Conservation (phyloP, 306 rosid genomes). For the Castanea sativa region DNA sequence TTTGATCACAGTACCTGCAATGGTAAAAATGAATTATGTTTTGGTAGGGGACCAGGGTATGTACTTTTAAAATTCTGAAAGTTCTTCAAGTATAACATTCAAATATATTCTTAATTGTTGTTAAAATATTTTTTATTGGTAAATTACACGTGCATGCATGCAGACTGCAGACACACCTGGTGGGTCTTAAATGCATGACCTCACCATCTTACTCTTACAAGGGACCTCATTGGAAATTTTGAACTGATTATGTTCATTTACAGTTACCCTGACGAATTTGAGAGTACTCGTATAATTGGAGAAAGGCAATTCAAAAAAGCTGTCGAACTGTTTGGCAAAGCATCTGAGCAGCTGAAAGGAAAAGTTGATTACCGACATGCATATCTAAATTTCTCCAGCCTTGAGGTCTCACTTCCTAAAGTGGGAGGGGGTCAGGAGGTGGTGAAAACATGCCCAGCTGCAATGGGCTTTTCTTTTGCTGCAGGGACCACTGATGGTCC, state of each 20-base stretch:
- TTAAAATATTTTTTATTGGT: too few relatives aligned
- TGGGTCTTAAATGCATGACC: too few relatives aligned
- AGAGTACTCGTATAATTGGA: constrained; percentile 88
- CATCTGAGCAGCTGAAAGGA: constrained; percentile 67
- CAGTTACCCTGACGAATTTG: constrained; percentile 94
- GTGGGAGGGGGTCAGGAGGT: constrained; percentile 49
- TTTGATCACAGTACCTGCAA: constrained; percentile 94
- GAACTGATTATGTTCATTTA: not conserved
- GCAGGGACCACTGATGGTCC: constrained; percentile 98
- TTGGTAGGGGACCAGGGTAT: constrained; percentile 93
- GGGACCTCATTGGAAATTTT: not conserved
- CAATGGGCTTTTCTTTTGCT: constrained; percentile 93
- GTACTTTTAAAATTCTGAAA: not conserved
- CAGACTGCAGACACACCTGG: too few relatives aligned
- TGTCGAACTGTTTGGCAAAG: constrained; percentile 63
- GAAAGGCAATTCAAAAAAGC: constrained; percentile 85
- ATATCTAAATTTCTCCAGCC: constrained; percentile 70
- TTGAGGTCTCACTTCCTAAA: constrained; percentile 58
- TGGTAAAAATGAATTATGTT: constrained; percentile 82
- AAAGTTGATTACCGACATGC: constrained; percentile 74
- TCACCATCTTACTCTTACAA: too few relatives aligned
- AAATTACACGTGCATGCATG: too few relatives aligned
- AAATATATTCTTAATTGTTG: not conserved
- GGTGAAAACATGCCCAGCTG: constrained; percentile 87
- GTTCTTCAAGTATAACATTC: not conserved